Evolutionary conservation across 257 asterid species (phyloP).

Genomic region (Catharanthus roseus): DNA sequence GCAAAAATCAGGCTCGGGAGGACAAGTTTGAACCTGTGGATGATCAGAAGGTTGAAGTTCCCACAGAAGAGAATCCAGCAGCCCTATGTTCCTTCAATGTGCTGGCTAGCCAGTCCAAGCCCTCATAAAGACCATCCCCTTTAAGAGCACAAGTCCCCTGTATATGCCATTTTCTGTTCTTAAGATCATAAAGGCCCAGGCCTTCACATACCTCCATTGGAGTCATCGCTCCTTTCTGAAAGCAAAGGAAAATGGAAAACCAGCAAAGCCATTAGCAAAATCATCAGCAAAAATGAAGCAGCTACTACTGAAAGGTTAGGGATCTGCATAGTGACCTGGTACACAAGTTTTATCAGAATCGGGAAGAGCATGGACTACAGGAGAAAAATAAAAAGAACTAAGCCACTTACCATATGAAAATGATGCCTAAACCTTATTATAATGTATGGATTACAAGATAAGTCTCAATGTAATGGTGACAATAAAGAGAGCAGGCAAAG

Average conservation of each 20-base stretch:
- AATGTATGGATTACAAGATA: not conserved
- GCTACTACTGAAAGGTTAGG: not conserved
- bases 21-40: slow-evolving; percentile 32
- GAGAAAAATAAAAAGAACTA: not conserved
- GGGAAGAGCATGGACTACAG: too few species aligned
- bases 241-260: not conserved
- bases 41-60: slow-evolving; percentile 56
- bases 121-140: slow-evolving; percentile 96
- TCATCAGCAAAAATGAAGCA: not conserved
- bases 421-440: not conserved
- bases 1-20: slow-evolving; percentile 2
- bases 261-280: not conserved
- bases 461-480: not conserved
- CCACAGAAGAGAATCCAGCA: slow-evolving; percentile 80
- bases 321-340: not conserved
- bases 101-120: slow-evolving; percentile 89
- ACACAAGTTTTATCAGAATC: not conserved
- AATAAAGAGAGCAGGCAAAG: not conserved
- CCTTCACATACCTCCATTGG: slow-evolving; percentile 94
- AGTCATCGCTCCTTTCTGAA: slow-evolving; percentile 93
- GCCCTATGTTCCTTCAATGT: slow-evolving; percentile 81
- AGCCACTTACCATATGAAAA: not conserved
- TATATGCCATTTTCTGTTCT: slow-evolving; percentile 88
- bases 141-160: slow-evolving; percentile 89
- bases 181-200: slow-evolving; percentile 77